Evolutionary conservation across 768 basidiomycete genomes (phyloP).

Genomic region (Harrya chromipes): DNA sequence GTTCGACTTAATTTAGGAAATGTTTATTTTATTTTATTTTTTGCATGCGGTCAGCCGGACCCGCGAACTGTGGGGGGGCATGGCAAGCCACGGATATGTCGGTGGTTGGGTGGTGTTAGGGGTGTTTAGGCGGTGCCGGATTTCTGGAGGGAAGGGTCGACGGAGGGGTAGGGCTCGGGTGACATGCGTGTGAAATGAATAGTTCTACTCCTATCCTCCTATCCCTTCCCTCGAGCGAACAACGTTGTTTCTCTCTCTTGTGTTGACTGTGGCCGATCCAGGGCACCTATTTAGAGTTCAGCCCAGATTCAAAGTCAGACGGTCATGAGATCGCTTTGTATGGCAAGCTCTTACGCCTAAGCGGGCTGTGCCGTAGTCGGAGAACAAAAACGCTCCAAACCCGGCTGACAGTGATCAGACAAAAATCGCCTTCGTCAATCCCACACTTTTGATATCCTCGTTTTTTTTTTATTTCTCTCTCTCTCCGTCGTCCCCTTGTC

Average conservation of each 20-base stretch:
- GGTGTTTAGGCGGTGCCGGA: too few species aligned
- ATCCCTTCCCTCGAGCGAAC: slow-evolving; percentile 21
- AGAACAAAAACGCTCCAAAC: slow-evolving; percentile 33
- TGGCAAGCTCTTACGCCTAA: slow-evolving; percentile 25
- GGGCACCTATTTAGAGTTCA: slow-evolving; percentile 20
- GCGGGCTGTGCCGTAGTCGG: slow-evolving; percentile 32
- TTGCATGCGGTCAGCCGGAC: slow-evolving; percentile 8
- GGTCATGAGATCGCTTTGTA: slow-evolving; percentile 10
- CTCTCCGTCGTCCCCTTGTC: not conserved
- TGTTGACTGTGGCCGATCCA: slow-evolving; percentile 3
- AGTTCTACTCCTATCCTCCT: slow-evolving; percentile 20
- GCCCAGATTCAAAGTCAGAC: slow-evolving; percentile 28
- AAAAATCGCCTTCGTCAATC: slow-evolving; percentile 25
- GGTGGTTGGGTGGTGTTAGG: slow-evolving; percentile 1
- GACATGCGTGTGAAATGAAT: too few species aligned
- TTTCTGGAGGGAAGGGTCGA: not conserved
- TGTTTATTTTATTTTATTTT: too few species aligned
- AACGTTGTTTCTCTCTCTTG: slow-evolving; percentile 22
- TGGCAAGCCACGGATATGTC: slow-evolving; percentile 13
- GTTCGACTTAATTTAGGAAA: too few species aligned
- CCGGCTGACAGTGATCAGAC: slow-evolving; percentile 30
- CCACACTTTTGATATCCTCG: slow-evolving; percentile 30
- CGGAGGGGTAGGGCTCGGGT: not conserved
- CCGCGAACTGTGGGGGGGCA: slow-evolving; percentile 13
- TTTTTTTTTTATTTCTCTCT: slow-evolving; percentile 13